Conservation (phyloP, 176 grass and related monocot species). For the Elymus sibiricus region DNA sequence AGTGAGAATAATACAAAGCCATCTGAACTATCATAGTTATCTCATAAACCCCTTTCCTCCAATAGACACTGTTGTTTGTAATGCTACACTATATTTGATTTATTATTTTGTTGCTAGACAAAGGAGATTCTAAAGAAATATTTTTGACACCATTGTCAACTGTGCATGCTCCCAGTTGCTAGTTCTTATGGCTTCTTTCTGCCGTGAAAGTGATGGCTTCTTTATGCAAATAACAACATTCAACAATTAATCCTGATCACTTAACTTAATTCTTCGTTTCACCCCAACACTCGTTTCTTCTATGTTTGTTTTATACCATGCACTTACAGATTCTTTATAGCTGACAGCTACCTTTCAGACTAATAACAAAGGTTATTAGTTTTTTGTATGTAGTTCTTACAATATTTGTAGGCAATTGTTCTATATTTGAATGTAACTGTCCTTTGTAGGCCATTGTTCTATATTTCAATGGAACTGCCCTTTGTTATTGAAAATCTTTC, state of each 20-base stretch:
- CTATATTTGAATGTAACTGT: not conserved
- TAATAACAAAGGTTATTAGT: not conserved
- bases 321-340: not conserved
- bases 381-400: not conserved
- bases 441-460: not conserved
- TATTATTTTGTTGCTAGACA: not conserved
- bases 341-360: not conserved
- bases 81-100: not conserved
- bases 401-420: not conserved
- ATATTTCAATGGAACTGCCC: not conserved
- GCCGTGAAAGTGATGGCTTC: not conserved
- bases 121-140: not conserved
- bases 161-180: not conserved
- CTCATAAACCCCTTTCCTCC: not conserved
- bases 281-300: not conserved
- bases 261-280: not conserved
- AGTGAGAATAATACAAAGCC: not conserved
- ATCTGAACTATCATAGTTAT: not conserved
- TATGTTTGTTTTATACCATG: conserved; percentile 4
- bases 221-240: not conserved
- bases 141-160: not conserved
- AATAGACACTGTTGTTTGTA: not conserved
- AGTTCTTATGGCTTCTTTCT: not conserved
- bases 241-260: not conserved
- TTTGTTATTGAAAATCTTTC: not conserved